Conservation (phyloP, 768 basidiomycete genomes). For the Phlegmacium glaucopus region DNA sequence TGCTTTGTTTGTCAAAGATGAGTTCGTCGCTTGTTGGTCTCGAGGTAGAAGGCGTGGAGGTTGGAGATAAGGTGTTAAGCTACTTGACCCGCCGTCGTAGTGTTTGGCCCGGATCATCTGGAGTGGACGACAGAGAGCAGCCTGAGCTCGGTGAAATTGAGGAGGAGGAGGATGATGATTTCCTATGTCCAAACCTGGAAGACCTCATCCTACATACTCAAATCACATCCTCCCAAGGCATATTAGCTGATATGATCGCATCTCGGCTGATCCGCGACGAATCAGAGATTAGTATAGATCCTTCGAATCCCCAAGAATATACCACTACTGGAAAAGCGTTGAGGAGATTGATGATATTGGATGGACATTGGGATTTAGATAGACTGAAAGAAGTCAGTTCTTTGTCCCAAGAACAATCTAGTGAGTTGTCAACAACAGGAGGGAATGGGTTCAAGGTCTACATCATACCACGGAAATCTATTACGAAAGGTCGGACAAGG, state of each 20-base stretch:
- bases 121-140: not conserved
- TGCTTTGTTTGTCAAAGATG: slow-evolving; percentile 21
- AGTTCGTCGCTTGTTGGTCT: slow-evolving; percentile 21
- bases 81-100: slow-evolving; percentile 14
- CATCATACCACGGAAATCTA: slow-evolving; percentile 12
- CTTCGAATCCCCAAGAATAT: not conserved
- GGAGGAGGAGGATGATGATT: not conserved
- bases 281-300: not conserved
- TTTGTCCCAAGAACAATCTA: not conserved
- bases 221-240: slow-evolving; percentile 15
- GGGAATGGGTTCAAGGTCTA: slow-evolving; percentile 4
- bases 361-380: slow-evolving; percentile 17
- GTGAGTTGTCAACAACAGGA: not conserved
- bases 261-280: slow-evolving; percentile 17
- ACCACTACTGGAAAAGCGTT: slow-evolving; percentile 4
- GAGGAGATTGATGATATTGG: slow-evolving; percentile 11
- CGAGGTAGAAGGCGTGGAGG: slow-evolving; percentile 19
- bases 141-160: not conserved
- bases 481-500: slow-evolving; percentile 5
- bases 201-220: slow-evolving; percentile 22
- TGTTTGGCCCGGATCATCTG: not conserved
- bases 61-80: slow-evolving; percentile 22
- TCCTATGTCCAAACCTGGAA: slow-evolving; percentile 17
- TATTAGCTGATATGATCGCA: slow-evolving; percentile 19
- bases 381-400: slow-evolving; percentile 11